Base-by-base conservation (phyloP, 2,329 filamentous ascomycete genomes). In the Pseudopithomyces maydicus region DNA sequence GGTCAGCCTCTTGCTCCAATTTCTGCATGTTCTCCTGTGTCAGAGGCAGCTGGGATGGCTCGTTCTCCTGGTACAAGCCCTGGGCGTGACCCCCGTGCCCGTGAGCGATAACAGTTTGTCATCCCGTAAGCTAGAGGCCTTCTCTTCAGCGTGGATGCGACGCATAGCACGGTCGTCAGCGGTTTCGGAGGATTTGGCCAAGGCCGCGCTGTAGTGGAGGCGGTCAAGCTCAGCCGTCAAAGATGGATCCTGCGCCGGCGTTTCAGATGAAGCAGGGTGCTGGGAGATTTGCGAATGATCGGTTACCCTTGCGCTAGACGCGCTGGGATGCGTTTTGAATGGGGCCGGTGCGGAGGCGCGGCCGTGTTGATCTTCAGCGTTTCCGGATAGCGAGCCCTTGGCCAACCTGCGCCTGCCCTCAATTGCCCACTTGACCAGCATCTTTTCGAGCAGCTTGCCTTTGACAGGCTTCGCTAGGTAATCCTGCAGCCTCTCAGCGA, bases 401-500 rank as follows among this genome's bases (percentile, higher is more conserved):
- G 71, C 72, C 57, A 66, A 59, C 58, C 74, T 75, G 59, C 72
- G 69, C 64, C 65, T 72, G 55, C 79, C 75, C 67, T 82, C 72
- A 44, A 82, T 67, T 67, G 82, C 84, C 89, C 89, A 91, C 54
- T 88, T 85, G 20, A 90, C 78, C 38, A 92, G 61, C 67, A 66
- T 72, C 61, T 68, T 91, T 64, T 91, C 89, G 7, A 92, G 75
- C 5, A 86, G 82, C 50, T 83, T 82, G 62, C 87, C 85, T 64
- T 88, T 89, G 39, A 92, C 89, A 1, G 89, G 90, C 68, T 75
- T 74, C 54, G 72, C 69, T 35, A 74, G 54, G 56, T 74, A 74
- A 51, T 74, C 71, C 70, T 73, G 38, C 50, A 32, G 55, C 59
- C 41, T 29, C 33, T 72, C 54, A 72, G 65, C 47, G 63, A 62